These are phyloP conservation scores for Calendula officinalis DNA, from an alignment of 129 eudicot genomes.

Conservation along the genomic window DNA sequence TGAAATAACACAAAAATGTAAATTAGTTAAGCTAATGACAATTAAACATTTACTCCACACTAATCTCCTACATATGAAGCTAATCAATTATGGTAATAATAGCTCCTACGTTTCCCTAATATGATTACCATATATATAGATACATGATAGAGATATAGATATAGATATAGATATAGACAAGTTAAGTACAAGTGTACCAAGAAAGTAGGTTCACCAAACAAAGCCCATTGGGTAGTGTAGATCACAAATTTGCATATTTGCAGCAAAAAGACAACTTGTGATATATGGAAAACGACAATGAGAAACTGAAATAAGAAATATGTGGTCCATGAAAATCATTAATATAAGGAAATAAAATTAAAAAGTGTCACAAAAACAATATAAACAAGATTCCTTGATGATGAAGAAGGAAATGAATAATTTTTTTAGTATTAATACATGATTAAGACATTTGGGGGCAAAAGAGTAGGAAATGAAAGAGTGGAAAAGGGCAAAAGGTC, in stretches of 20 bases:
- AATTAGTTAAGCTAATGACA: background rate
- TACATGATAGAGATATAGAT: no score
- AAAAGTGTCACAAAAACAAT: conserved; percentile 16
- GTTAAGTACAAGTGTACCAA: conserved; percentile 22
- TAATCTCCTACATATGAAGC: conserved; percentile 11
- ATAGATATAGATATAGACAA: conserved; percentile 12
- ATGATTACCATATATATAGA: background rate
- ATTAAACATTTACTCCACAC: background rate
- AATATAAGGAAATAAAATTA: conserved; percentile 18
- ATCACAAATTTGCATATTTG: conserved; percentile 16
- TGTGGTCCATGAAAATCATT: conserved; percentile 39
- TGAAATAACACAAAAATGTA: conserved; percentile 1
- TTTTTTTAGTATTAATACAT: background rate
- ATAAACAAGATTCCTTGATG: conserved; percentile 28
- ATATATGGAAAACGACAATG: conserved; percentile 30
- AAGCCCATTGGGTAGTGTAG: conserved; percentile 25
- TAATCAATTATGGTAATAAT: conserved; percentile 5
- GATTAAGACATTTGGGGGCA: conserved; percentile 16
- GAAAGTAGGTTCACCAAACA: conserved; percentile 27
- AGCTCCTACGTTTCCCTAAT: background rate
- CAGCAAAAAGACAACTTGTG: conserved; percentile 32
- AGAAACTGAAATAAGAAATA: conserved; percentile 13
- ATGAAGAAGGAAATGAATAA: conserved; percentile 7
- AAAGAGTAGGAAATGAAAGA: conserved; percentile 15
- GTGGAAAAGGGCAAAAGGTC: conserved; percentile 18